Evolutionary conservation across 495 filamentous ascomycete genomes (phyloP), one percentile per base, ranked within the genome.

Genomic region (Hypoxylon intermedium): DNA sequence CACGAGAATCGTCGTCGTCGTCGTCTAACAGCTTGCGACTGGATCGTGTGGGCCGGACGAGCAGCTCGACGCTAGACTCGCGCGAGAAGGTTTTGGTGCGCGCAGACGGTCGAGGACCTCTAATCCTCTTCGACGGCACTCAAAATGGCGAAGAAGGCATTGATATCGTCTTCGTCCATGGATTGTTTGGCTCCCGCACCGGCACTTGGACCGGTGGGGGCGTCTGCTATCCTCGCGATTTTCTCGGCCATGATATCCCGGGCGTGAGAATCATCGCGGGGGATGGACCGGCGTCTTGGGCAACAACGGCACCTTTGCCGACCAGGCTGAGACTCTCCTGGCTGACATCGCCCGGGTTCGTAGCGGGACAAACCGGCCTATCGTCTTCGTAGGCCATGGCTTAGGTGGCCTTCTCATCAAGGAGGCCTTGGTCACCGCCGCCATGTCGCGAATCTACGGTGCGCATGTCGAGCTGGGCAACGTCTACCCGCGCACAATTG

Each of bases 311-410:
- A 69, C 64, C 3, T 72, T 68, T 43, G 43, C 65, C 30, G 64
- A 67, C 2, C 67, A 67, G 34, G 67, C 69, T 3, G 69, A 72
- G 34, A 53, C 7, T 33, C 59, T 72, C 3, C 42, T 72, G 0
- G 49, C 55, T 3, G 67, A 72, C 34, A 60, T 70, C 16, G 52
- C 67, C 5, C 58, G 64, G 2, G 16, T 70, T 4, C 60, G 67
- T 1, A 40, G 34, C 30, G 63, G 56, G 19, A 65, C 53, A 21
- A 70, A 36, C n/a, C 68, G 74, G 1, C 72, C 74, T 20, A 63
- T 76, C 23, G 61, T 77, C 28, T 75, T 77, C 31, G 40, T 76
- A 4, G 66, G 72, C 19, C 75, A 77, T 40, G 69, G 67, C 20
- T 33, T 77, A 1, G 75, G 74, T 6, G 75, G 74, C 4, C 34